A percentile compares a stretch with the other conserved stretches of the same genome.
phyloP scores from a whole-genome alignment of 257 asterid species.

The Solanum chmielewskii region DNA sequence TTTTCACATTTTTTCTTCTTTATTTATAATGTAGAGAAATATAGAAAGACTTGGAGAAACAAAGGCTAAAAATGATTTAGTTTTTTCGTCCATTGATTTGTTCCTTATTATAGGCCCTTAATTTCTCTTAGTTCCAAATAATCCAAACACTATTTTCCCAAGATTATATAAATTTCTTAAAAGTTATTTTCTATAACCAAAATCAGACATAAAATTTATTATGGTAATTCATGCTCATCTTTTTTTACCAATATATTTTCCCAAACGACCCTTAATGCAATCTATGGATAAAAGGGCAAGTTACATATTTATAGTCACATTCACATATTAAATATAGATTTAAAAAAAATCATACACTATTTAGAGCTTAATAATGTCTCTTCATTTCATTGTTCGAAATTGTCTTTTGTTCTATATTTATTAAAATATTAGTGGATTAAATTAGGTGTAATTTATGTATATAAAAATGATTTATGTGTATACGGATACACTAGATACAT shows the following conservation, averaged over 20 bases:
- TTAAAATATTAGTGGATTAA: too few species aligned
- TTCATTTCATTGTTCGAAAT: too few species aligned
- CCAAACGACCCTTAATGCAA: background rate
- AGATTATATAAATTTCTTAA: background rate
- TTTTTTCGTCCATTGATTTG: background rate
- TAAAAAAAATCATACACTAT: too few species aligned
- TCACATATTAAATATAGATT: too few species aligned
- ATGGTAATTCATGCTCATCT: background rate
- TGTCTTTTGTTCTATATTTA: too few species aligned
- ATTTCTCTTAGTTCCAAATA: background rate
- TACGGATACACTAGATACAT: too few species aligned
- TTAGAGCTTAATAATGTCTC: too few species aligned
- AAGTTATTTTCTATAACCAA: background rate
- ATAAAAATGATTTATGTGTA: too few species aligned
- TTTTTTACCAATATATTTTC: background rate
- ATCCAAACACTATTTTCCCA: background rate
- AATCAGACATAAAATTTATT: background rate
- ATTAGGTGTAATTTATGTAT: too few species aligned
- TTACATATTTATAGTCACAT: background rate
- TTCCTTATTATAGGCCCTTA: background rate
- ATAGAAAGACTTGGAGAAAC: background rate
- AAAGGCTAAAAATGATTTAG: background rate
- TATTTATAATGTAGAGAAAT: background rate
- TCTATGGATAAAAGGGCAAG: background rate
- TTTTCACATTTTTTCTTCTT: background rate